Evolutionary conservation across 208 protist genomes (phyloP).

Genomic region (Crithidia fasciculata): DNA sequence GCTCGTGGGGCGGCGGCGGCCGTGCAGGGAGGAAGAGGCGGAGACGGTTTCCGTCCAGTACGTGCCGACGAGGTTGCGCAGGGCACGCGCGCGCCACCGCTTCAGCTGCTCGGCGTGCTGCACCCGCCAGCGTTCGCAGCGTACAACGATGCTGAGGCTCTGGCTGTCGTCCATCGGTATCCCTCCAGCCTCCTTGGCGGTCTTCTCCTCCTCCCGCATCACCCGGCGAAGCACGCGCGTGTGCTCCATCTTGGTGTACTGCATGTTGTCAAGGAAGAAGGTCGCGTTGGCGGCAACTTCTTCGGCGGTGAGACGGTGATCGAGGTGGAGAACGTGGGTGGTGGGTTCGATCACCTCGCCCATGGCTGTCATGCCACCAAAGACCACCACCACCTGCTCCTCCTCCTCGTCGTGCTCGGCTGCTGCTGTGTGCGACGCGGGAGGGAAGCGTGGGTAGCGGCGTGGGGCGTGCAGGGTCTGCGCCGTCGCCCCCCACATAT

Average conservation of each 20-base stretch:
- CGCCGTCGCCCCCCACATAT: slow-evolving; percentile 58
- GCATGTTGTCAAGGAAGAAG: slow-evolving; percentile 28
- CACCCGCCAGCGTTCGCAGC: slow-evolving; percentile 17
- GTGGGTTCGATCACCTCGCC: slow-evolving; percentile 29
- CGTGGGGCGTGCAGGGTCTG: slow-evolving; percentile 47
- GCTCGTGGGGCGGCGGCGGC: slow-evolving; percentile 55
- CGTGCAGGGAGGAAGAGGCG: slow-evolving; percentile 26
- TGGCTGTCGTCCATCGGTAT: slow-evolving; percentile 1
- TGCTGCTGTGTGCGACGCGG: neutral
- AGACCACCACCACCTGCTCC: slow-evolving; percentile 72
- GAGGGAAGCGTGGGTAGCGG: neutral
- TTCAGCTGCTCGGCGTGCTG: slow-evolving; percentile 14
- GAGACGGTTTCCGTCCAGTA: slow-evolving; percentile 43
- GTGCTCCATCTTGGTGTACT: slow-evolving; percentile 20
- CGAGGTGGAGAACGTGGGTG: slow-evolving; percentile 56
- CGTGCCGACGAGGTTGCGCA: slow-evolving; percentile 29
- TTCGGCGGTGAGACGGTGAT: slow-evolving; percentile 31
- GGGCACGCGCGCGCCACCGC: slow-evolving; percentile 19
- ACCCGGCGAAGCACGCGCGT: slow-evolving; percentile 10
- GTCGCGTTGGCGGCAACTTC: slow-evolving; percentile 23
- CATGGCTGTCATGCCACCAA: slow-evolving; percentile 62
- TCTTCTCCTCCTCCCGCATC: neutral
- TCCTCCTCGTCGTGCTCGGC: slow-evolving; percentile 6
- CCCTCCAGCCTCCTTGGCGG: neutral
- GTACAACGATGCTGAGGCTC: slow-evolving; percentile 1